A percentile compares a stretch with the other conserved stretches of the same genome.
Evolutionary conservation across 805 yeast genomes (phyloP).

Genomic region (Candida chilensis): DNA sequence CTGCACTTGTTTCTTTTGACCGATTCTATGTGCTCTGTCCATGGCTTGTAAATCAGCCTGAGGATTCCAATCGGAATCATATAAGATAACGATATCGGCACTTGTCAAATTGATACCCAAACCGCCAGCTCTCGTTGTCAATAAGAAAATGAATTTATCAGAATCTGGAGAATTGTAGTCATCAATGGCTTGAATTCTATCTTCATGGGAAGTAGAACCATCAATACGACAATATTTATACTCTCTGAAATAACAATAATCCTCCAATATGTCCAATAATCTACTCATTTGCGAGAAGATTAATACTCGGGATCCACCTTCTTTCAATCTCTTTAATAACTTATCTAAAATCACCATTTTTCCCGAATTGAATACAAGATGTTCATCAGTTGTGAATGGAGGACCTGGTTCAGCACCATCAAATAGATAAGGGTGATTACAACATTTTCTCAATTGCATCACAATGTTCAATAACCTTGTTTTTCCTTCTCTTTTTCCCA

Average conservation of each 20-base stretch:
- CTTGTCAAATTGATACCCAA: conserved; percentile 87
- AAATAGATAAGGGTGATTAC: conserved; percentile 93
- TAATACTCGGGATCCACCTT: conserved; percentile 79
- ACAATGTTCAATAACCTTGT: conserved; percentile 88
- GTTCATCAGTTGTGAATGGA: conserved; percentile 93
- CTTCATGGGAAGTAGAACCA: conserved; percentile 90
- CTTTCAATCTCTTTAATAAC: conserved; percentile 59
- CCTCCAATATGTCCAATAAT: conserved; percentile 81
- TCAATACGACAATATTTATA: conserved; percentile 88
- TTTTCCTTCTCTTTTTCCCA: conserved; percentile 90
- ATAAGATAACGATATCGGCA: conserved; percentile 84
- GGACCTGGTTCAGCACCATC: conserved; percentile 99
- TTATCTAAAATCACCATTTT: conserved; percentile 87
- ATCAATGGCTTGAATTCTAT: conserved; percentile 86
- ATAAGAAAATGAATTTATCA: conserved; percentile 71
- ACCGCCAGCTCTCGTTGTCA: conserved; percentile 97
- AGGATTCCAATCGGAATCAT: conserved; percentile 96
- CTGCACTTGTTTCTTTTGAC: conserved; percentile 91
- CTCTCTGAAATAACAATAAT: conserved; percentile 79
- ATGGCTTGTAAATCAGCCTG: conserved; percentile 97
- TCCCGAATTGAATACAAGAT: conserved; percentile 81
- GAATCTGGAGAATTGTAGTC: conserved; percentile 80
- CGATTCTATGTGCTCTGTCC: conserved; percentile 98
- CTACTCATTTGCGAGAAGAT: conserved; percentile 94
- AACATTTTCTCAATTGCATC: conserved; percentile 93